Base-by-base conservation (phyloP, 495 filamentous ascomycete species). In the Podospora tetraspora region DNA sequence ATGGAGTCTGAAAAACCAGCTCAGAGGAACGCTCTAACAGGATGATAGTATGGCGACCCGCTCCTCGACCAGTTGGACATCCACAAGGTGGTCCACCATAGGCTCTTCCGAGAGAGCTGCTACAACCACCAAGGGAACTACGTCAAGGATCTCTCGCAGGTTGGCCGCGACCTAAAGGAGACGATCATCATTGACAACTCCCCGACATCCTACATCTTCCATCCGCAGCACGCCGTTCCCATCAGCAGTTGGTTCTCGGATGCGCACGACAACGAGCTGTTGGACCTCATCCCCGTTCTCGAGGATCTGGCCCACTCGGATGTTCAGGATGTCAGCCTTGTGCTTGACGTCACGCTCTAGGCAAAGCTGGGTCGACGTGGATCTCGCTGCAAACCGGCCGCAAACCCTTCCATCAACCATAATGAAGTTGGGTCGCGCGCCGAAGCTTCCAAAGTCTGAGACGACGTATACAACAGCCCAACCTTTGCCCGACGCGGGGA, bases 201-300 rank as follows among this genome's bases (percentile, higher is more conserved):
- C 24, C 96, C 95, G 21, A 99, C 96, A 19, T 97, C 94, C 23
- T 99, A 99, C 80, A 98, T 98, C 74, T 99, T 99, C 84, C 95
- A 99, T 73, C 95, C 96, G 16, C 94, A 99, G 82, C 95, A 99
- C 79, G 95, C 95, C 67, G 95, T 99, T 59, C 95, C 95, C 24
- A 99, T 99, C 81, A 97, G 94, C 86, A 97, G 94, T 85, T 99
- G 95, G 95, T 99, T 99, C 83, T 97, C 94, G 74, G 95, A 99
- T 82, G 95, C 96, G 66, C 95, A 99, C 80, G 95, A 99, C 83
- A 99, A 99, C 79, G 95, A 99, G 84, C 87, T 99, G 68, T 85
- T 99, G 73, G 95, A 99, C 76, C 84, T 99, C 69, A 99, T 99
- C 76, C 95, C 95, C 23, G 95, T 99, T 71, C 92, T 99, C 72